These are phyloP conservation scores for Crithidia mellificae DNA, from an alignment of 208 protist genomes.

Conservation along the genomic window DNA sequence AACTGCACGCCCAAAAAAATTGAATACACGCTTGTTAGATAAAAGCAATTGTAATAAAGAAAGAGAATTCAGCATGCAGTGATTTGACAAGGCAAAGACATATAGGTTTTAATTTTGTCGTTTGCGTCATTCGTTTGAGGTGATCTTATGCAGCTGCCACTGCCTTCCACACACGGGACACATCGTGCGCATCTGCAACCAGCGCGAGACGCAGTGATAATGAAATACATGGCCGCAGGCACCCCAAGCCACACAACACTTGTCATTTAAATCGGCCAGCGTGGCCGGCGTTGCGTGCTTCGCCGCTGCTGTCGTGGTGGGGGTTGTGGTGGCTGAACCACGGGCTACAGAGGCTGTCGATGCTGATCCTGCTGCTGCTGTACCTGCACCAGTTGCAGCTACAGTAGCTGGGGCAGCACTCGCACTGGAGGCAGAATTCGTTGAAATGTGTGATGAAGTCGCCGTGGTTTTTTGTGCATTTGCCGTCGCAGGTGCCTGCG, in stretches of 20 bases:
- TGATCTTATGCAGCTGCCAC: conserved; percentile 57
- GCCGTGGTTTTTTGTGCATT: no score
- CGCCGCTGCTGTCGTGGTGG: background rate
- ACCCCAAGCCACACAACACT: conserved; percentile 89
- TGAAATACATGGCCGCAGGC: conserved; percentile 75
- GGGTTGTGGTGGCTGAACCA: background rate
- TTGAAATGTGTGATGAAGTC: no score
- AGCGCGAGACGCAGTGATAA: conserved; percentile 67
- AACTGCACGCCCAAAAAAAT: no score
- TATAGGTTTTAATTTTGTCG: no score
- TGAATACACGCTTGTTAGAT: no score
- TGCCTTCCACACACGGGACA: conserved; percentile 66
- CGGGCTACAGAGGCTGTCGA: no score
- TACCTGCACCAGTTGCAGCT: background rate
- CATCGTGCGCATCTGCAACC: conserved; percentile 46
- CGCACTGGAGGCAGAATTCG: no score
- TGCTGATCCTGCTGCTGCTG: no score
- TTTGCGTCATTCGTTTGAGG: conserved; percentile 34
- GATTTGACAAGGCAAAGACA: no score
- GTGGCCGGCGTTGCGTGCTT: conserved; percentile 6
- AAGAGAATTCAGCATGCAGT: background rate
- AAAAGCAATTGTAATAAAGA: background rate
- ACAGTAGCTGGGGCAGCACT: background rate
- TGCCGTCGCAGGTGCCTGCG: no score
- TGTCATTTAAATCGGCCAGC: conserved; percentile 18